Evolutionary conservation across 805 yeast genomes (phyloP).

Genomic region (Saccharomycopsis oosterbeekiorum): DNA sequence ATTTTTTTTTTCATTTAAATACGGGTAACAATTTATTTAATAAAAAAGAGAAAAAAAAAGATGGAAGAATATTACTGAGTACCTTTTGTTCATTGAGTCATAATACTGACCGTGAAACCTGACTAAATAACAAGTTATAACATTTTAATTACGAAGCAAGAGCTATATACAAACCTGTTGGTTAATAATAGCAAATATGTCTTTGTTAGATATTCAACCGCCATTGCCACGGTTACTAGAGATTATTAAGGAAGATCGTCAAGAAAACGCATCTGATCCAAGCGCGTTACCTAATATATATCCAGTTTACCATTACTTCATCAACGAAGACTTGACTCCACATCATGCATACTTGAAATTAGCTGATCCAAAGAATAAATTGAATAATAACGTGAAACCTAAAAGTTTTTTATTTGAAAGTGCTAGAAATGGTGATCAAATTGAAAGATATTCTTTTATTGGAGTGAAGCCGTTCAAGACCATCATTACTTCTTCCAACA

Average conservation of each 20-base stretch:
- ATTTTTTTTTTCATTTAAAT: too few species aligned
- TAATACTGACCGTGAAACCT: too few species aligned
- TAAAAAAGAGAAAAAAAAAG: too few species aligned
- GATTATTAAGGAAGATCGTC: constrained; percentile 24
- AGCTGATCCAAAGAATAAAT: constrained; percentile 49
- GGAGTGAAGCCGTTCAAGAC: constrained; percentile 79
- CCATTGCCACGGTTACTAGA: constrained; percentile 26
- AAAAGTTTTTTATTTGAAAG: constrained; percentile 75
- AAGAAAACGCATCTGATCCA: constrained; percentile 3
- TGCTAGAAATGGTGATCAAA: constrained; percentile 79
- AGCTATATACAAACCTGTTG: too few species aligned
- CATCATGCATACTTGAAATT: constrained; percentile 84
- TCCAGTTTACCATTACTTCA: constrained; percentile 68
- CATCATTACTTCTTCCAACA: constrained; percentile 42
- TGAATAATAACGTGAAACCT: constrained; percentile 35
- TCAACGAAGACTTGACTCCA: constrained; percentile 76
- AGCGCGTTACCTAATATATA: constrained; percentile 51
- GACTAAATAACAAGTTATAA: too few species aligned
- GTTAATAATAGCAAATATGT: constrained; percentile 2
- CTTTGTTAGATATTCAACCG: constrained; percentile 26
- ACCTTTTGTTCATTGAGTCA: too few species aligned
- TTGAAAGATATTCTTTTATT: constrained; percentile 84
- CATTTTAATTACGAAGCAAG: too few species aligned
- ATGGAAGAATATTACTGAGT: too few species aligned
- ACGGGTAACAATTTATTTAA: too few species aligned